phyloP scores from a whole-genome alignment of 805 yeast genomes.

The Zygotorulaspora danielsina region DNA sequence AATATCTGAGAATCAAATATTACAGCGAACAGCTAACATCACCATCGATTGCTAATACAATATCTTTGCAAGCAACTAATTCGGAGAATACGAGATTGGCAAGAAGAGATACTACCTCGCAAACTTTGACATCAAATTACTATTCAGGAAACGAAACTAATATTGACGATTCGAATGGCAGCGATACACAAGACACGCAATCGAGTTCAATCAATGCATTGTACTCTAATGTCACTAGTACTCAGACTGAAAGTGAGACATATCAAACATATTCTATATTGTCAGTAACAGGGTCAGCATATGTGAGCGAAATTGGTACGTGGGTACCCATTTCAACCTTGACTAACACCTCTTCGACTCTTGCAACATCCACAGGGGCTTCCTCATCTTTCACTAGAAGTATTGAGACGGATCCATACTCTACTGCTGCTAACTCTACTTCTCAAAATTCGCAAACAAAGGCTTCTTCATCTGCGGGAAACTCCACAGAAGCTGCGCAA shows the following conservation, averaged over 20 bases:
- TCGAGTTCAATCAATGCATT: background rate
- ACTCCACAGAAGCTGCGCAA: background rate
- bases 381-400: background rate
- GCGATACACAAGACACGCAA: constrained; percentile 1
- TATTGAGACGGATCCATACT: background rate
- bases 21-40: constrained; percentile 16
- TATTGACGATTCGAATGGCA: constrained; percentile 1
- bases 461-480: background rate
- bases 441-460: background rate
- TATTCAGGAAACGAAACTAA: constrained; percentile 6
- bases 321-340: constrained; percentile 27
- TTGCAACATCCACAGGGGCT: background rate
- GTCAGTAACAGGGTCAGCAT: constrained; percentile 25
- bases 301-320: constrained; percentile 26
- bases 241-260: constrained; percentile 4
- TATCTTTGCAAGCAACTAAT: constrained; percentile 4
- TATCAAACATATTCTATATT: constrained; percentile 13
- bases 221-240: background rate
- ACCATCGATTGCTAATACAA: constrained; percentile 15
- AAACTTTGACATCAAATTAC: constrained; percentile 5
- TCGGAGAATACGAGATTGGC: constrained; percentile 1
- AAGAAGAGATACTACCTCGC: constrained; percentile 5
- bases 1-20: constrained; percentile 27
- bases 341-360: background rate
- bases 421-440: background rate